Conservation (phyloP, 2,329 filamentous ascomycete genomes). For the Xylariomycetidae sp. region DNA sequence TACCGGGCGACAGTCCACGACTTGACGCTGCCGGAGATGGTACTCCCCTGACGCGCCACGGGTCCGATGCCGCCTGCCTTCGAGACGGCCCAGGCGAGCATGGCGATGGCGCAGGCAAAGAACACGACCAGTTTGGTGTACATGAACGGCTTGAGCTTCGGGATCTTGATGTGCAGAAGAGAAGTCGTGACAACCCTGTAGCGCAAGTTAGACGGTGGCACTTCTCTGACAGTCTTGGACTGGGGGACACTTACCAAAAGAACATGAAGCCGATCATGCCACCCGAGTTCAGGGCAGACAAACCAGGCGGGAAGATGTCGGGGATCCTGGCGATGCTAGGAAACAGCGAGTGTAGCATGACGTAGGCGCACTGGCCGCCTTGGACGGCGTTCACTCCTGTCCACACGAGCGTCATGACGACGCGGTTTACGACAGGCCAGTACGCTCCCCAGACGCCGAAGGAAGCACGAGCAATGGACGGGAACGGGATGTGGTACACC, state of each 20-base stretch:
- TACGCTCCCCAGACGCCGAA: conserved; percentile 40
- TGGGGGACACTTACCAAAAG: not conserved
- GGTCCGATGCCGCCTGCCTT: conserved; percentile 27
- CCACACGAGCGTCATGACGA: conserved; percentile 41
- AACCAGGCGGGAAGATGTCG: conserved; percentile 33
- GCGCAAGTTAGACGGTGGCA: no score
- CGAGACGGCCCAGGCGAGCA: conserved; percentile 32
- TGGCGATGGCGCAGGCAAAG: conserved; percentile 31
- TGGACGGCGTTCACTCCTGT: conserved; percentile 36
- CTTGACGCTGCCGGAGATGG: conserved; percentile 14
- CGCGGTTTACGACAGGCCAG: conserved; percentile 40
- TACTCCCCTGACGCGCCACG: conserved; percentile 23
- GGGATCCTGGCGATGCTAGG: conserved; percentile 34
- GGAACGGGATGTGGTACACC: conserved; percentile 38
- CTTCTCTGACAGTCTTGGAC: no score
- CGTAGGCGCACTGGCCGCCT: conserved; percentile 27
- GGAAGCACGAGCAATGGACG: conserved; percentile 35
- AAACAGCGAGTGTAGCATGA: conserved; percentile 37
- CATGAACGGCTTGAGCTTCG: conserved; percentile 26
- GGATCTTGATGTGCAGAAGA: no score
- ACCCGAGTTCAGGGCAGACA: conserved; percentile 31
- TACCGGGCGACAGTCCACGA: not conserved
- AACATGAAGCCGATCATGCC: not conserved
- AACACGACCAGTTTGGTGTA: conserved; percentile 29
- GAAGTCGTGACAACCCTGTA: no score